Evolutionary conservation across 306 rosid genomes (phyloP), one percentile per base, ranked within the genome.

Genomic region (Vicia faba): DNA sequence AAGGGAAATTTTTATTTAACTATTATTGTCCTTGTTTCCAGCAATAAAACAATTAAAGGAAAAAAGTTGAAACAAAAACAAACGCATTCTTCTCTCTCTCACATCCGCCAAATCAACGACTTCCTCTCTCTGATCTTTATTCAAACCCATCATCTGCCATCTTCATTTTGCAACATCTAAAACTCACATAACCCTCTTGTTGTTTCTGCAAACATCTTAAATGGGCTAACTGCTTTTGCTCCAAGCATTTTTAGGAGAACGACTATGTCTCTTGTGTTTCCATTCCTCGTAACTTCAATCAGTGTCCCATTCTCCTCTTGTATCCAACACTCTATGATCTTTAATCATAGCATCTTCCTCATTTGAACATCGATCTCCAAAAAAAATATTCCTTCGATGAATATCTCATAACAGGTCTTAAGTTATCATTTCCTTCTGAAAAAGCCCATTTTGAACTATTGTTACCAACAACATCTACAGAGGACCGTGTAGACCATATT

Each of bases 271-370:
- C 73, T 70, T 85, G 8, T 75, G 78, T 75, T 81, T 78, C 96
- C 96, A 77, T 69, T 83, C 96, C 71, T 88, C 89, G 53, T 86
- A 85, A 80, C 74, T 79, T 75, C 51, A 86, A 71, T 86, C 97
- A 9, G 39, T 81, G 26, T 90, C 91, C 88, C 88, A 86, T 50
- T 80, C 59, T 61, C n/a, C n/a, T n/a, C 83, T 56, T 74, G 76
- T 70, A 63, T 83, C 87, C 51, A 66, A 44, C 70, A 72, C 66
- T 75, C 89, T 77, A 31, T 78, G 69, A 59, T 71, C 91, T 83
- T 73, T 86, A 78, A 63, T 77, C 71, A 46, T 49, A 70, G 66
- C 66, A 79, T 84, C 80, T 36, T 77, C 89, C 76, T 81, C 83
- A 72, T 75, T 83, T 62, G 84, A 80, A 74, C 78, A 86, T 71